Evolutionary conservation across 306 rosid species (phyloP), one percentile per base, ranked within the genome.

Genomic region (Pterocarpus macrocarpus): DNA sequence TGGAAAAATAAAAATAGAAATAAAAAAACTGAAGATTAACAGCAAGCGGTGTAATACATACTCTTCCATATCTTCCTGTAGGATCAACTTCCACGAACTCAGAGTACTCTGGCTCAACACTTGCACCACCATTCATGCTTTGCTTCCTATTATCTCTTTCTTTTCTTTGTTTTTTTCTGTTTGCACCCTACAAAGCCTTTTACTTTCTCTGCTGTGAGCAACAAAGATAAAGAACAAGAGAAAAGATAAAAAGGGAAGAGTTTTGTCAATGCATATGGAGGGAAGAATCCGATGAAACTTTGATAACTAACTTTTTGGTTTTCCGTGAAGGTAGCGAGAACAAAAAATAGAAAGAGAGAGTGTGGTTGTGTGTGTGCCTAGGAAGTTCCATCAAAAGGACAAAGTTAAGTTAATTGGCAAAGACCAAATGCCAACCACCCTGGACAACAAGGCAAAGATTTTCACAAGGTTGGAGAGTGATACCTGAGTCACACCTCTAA

Each of bases 61-160:
- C 99, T 89, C 99, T 88, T 90, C 99, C 98, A 86, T 96, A 96
- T 96, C 99, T 93, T 82, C 99, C 94, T 1, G 97, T 88, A 28
- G 99, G 99, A 92, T 96, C 99, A 87, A 90, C 91, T 87, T 96
- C 99, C 73, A 93, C 97, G 80, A 86, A 89, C 69, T 93, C 97
- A 58, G 90, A 80, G 89, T 62, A 66, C 47, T 83, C 94, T 71
- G 80, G 57, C 44, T 86, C 97, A 64, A 75, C 50, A 75, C 36
- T 80, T 74, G 85, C 47, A 88, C 52, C 89, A 80, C 88, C 83
- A 84, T 90, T 86, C 99, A 96, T 96, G 81, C 83, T 91, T 90
- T 72, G 45, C 63, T 59, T 34, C 7, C 71, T 74, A 63, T 64
- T 61, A 11, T 63, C 65, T 53, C 45, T 80, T 45, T 53, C 15